phyloP scores from a whole-genome alignment of 345 rosid genomes.

The Erodium maritimum region DNA sequence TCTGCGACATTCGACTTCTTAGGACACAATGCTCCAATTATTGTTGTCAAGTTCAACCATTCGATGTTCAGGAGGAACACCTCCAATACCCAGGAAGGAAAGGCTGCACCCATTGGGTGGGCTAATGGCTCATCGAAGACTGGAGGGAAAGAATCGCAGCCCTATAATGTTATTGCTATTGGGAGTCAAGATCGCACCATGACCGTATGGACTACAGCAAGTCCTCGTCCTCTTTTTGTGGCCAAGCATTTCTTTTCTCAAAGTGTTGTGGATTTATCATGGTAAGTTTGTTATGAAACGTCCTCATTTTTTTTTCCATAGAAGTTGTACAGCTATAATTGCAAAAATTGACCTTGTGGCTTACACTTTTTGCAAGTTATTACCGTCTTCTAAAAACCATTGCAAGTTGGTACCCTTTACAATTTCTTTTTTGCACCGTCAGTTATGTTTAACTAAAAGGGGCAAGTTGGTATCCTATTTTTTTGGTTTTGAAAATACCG shows the following conservation, averaged over 20 bases:
- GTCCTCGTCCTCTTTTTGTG: slow-evolving; percentile 93
- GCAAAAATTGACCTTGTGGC: no score
- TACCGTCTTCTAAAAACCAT: no score
- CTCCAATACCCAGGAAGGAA: slow-evolving; percentile 41
- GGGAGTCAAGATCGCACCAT: slow-evolving; percentile 99
- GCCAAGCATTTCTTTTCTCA: slow-evolving; percentile 96
- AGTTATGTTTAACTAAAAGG: no score
- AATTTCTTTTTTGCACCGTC: no score
- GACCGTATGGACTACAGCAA: slow-evolving; percentile 98
- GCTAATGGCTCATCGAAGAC: slow-evolving; percentile 72
- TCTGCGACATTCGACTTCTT: slow-evolving; percentile 92
- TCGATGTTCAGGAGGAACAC: slow-evolving; percentile 73
- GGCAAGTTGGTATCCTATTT: no score
- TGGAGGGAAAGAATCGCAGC: slow-evolving; percentile 73
- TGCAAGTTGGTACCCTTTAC: no score
- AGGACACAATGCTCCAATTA: slow-evolving; percentile 95
- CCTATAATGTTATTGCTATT: slow-evolving; percentile 91
- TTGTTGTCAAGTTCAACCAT: slow-evolving; percentile 90
- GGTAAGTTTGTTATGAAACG: slow-evolving; percentile 34
- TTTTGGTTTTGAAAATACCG: no score
- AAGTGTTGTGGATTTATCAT: slow-evolving; percentile 96
- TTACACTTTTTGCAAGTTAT: no score
- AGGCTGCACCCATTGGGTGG: slow-evolving; percentile 57
- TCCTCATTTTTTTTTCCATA: not conserved
- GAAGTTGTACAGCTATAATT: no score